Base-by-base conservation (phyloP, 441 rosid genomes). In the Populus tomentosa region DNA sequence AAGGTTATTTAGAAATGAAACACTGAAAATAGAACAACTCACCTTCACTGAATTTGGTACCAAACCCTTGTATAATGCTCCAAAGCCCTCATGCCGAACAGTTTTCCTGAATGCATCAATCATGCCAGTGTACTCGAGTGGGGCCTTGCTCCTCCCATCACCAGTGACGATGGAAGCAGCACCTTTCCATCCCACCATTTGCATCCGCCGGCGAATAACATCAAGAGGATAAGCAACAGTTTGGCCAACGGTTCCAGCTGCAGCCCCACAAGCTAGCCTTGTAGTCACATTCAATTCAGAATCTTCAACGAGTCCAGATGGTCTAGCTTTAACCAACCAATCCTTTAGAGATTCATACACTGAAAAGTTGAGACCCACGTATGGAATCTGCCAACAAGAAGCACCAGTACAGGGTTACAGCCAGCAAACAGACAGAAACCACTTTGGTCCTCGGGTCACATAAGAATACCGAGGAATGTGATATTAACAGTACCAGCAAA, bases 141-240 rank as follows among this genome's bases (percentile, higher is more conserved):
- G 42, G 7, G 86, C 71, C 10, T 83, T 88, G 82, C 87, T 88
- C 84, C 85, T 87, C 65, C 97, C 97, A 0, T 91, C 97, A 33
- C 97, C 97, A 56, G 89, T 84, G 71, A 95, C 87, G 76, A 92
- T 81, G 26, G 99, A 87, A 69, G 98, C 86, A 76, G 99, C 99
- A 78, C 84, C 90, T 78, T 94, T 95, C 98, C 98, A 92, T 30
- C 99, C 99, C 2, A 88, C 98, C 98, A 95, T 94, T 82, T 95
- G 98, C 99, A 95, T 94, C 84, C 97, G 87, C 82, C 98, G 87
- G 56, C 97, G 94, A 73, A 95, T 89, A 82, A 92, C 99, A 88
- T 95, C 99, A 23, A 95, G 95, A 50, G 98, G 97, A 75, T 94
- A 95, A 76, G 99, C 98, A 80, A 95, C 89, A 9, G 99, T 94